Evolutionary conservation across 2,329 filamentous ascomycete species (phyloP).

Genomic region (Pseudocercospora crystallina): DNA sequence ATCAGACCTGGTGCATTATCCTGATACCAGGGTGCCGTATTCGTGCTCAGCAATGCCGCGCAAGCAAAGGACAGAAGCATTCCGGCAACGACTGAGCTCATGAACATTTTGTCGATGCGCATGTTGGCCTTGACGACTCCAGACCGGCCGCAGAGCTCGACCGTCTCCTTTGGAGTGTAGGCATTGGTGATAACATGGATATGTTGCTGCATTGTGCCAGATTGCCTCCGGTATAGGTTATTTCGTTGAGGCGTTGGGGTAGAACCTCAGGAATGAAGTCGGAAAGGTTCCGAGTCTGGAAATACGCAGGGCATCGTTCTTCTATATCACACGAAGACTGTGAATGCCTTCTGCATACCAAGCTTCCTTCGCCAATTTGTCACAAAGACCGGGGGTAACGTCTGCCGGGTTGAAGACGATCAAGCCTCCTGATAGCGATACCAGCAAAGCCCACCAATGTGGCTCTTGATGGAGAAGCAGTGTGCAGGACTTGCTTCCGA

Average conservation of each 20-base stretch:
- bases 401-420: not conserved
- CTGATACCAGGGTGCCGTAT: conserved; percentile 34
- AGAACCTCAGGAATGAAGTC: not conserved
- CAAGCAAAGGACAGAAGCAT: conserved; percentile 54
- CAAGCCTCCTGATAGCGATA: not conserved
- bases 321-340: too few relatives aligned
- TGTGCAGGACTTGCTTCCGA: not conserved
- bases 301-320: too few relatives aligned
- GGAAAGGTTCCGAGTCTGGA: too few relatives aligned
- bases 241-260: not conserved
- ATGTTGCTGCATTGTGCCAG: conserved; percentile 7
- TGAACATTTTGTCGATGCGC: conserved; percentile 54
- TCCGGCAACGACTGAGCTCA: conserved; percentile 54
- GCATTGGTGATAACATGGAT: conserved; percentile 18
- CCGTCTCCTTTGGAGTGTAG: conserved; percentile 40
- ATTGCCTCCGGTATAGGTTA: not conserved
- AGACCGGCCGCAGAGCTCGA: conserved; percentile 51
- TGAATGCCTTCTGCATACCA: too few relatives aligned
- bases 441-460: not conserved
- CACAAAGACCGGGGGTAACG: not conserved
- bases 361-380: not conserved
- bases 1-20: conserved; percentile 36
- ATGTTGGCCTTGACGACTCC: conserved; percentile 54
- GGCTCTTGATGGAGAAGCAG: not conserved
- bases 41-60: conserved; percentile 33